Evolutionary conservation across 2,329 filamentous ascomycete genomes (phyloP).

Genomic region (Aureobasidium sp.): DNA sequence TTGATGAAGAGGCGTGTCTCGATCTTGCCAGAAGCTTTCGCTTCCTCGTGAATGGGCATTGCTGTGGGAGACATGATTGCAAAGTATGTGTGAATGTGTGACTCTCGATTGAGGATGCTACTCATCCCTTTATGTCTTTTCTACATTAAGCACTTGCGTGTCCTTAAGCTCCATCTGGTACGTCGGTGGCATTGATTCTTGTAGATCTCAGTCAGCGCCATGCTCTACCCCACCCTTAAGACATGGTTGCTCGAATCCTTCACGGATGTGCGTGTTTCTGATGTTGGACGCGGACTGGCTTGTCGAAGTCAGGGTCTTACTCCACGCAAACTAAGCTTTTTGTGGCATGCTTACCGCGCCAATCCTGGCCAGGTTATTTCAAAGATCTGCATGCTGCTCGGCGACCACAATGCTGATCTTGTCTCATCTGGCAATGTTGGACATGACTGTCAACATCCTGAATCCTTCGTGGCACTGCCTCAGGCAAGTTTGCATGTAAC

Average conservation of each 20-base stretch:
- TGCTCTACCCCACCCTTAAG: background rate
- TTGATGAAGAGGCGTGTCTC: slow-evolving; percentile 16
- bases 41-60: background rate
- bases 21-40: background rate
- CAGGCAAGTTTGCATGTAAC: no score
- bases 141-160: background rate
- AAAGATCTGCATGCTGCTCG: background rate
- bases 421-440: background rate
- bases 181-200: background rate
- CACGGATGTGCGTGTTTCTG: background rate
- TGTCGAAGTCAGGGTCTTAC: background rate
- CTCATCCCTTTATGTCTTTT: background rate
- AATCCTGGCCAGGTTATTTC: background rate
- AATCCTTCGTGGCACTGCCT: no score
- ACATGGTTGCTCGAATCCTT: background rate
- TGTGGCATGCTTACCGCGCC: background rate
- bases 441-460: no score
- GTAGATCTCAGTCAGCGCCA: background rate
- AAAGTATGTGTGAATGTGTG: background rate
- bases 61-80: background rate
- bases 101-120: background rate
- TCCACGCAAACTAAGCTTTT: background rate
- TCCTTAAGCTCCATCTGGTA: background rate
- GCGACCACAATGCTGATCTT: background rate
- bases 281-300: background rate